Percentiles rank a stretch among this genome's conserved stretches.
phyloP scores from a whole-genome alignment of 768 basidiomycete species.

The Pholiota microspora region DNA sequence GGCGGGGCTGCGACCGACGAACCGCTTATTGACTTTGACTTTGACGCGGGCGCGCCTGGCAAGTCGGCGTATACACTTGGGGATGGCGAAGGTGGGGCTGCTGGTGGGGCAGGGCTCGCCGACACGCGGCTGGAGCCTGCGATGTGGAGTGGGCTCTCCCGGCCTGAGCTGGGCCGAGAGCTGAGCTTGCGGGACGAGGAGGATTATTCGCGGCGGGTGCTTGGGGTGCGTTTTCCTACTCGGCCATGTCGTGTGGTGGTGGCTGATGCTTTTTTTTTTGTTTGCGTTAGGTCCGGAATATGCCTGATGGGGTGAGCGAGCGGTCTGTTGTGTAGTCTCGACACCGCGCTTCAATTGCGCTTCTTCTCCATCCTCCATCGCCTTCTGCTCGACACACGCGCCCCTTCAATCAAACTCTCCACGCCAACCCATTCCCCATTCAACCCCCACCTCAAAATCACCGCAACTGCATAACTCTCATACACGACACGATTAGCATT shows the following conservation, averaged over 20 bases:
- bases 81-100: neutral
- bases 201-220: constrained; percentile 54
- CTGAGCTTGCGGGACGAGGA: constrained; percentile 46
- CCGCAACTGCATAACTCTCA: neutral
- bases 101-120: neutral
- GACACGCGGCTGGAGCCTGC: constrained; percentile 48
- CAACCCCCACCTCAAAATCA: neutral
- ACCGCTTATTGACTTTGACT: neutral
- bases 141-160: constrained; percentile 33
- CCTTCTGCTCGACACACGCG: too few species aligned
- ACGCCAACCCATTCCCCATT: too few species aligned
- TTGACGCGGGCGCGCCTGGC: neutral
- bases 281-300: constrained; percentile 48
- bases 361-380: too few species aligned
- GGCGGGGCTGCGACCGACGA: neutral
- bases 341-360: too few species aligned
- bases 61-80: neutral
- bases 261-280: neutral
- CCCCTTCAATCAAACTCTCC: too few species aligned
- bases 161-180: constrained; percentile 26
- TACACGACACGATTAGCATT: neutral
- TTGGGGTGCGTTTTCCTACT: constrained; percentile 40
- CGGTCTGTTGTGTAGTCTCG: constrained; percentile 1
- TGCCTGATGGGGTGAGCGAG: constrained; percentile 41
- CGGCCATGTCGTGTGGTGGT: neutral